phyloP scores from a whole-genome alignment of 306 rosid species.

The Quillaja saponaria region DNA sequence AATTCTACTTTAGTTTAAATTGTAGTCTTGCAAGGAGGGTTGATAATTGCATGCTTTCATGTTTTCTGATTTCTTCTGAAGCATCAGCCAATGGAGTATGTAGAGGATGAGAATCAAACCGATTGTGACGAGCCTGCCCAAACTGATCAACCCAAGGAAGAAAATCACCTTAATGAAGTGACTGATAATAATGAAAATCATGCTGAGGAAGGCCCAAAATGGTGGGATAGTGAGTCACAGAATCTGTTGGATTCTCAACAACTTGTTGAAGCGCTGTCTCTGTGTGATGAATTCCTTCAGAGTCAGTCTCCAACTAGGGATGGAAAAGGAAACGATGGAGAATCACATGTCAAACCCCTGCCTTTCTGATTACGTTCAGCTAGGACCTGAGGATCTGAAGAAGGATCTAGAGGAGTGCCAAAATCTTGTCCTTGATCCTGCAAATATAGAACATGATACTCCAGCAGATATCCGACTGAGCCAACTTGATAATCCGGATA shows the following conservation, averaged over 20 bases:
- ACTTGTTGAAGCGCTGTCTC: conserved; percentile 66
- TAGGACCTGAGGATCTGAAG: conserved; percentile 73
- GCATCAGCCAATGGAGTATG: conserved; percentile 27
- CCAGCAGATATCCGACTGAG: conserved; percentile 66
- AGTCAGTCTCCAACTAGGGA: conserved; percentile 77
- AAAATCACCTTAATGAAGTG: conserved; percentile 34
- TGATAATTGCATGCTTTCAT: background rate
- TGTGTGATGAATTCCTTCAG: conserved; percentile 71
- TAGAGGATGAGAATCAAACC: conserved; percentile 45
- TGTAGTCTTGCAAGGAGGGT: too few relatives aligned
- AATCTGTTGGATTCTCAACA: conserved; percentile 73
- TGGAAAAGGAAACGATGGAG: conserved; percentile 35
- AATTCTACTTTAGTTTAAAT: too few relatives aligned
- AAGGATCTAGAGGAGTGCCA: conserved; percentile 82
- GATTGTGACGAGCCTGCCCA: conserved; percentile 38
- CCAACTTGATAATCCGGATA: conserved; percentile 72
- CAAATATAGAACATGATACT: conserved; percentile 58
- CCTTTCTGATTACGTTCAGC: conserved; percentile 61
- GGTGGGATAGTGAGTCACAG: conserved; percentile 94
- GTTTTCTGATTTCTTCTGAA: conserved; percentile 17
- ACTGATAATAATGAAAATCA: conserved; percentile 36
- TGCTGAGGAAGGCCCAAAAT: conserved; percentile 58
- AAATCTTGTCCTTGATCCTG: conserved; percentile 55
- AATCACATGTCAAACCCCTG: conserved; percentile 38
- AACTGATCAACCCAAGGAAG: conserved; percentile 32